Percentiles rank a stretch among this genome's conserved stretches.
Conservation (phyloP, 768 basidiomycete species). For the Flagelloscypha sp. region DNA sequence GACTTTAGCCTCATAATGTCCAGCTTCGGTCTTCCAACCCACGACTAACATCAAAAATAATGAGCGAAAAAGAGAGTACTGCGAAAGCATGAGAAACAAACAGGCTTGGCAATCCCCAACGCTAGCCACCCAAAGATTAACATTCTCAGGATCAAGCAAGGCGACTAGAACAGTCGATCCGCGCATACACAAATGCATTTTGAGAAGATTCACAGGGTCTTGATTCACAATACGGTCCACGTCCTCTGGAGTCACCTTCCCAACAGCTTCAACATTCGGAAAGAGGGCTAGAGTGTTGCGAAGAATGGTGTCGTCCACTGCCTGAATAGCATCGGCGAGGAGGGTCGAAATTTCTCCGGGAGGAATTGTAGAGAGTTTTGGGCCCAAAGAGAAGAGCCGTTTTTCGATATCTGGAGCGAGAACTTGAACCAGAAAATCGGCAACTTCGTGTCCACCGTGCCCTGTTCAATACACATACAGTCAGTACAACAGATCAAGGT, state of each 20-base stretch:
- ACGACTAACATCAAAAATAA: conserved; percentile 25
- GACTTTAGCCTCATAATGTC: conserved; percentile 29
- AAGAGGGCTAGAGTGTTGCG: conserved; percentile 32
- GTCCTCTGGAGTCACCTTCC: conserved; percentile 28
- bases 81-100: conserved; percentile 16
- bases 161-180: conserved; percentile 45
- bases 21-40: conserved; percentile 24
- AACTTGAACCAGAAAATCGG: conserved; percentile 26
- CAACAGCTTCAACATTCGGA: conserved; percentile 25
- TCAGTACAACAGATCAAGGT: background rate
- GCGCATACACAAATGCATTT: conserved; percentile 38
- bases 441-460: conserved; percentile 40
- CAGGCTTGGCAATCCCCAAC: conserved; percentile 50
- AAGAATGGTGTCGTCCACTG: conserved; percentile 30
- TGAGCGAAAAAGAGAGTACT: background rate
- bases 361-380: conserved; percentile 1
- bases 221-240: conserved; percentile 36
- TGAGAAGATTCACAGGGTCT: conserved; percentile 23
- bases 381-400: conserved; percentile 16
- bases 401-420: conserved; percentile 25
- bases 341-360: conserved; percentile 20
- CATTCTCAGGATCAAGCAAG: conserved; percentile 31
- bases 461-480: conserved; percentile 17
- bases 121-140: conserved; percentile 48
- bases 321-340: conserved; percentile 26